Conservation (phyloP, 2,329 filamentous ascomycete genomes). For the Aspergillus unguis region DNA sequence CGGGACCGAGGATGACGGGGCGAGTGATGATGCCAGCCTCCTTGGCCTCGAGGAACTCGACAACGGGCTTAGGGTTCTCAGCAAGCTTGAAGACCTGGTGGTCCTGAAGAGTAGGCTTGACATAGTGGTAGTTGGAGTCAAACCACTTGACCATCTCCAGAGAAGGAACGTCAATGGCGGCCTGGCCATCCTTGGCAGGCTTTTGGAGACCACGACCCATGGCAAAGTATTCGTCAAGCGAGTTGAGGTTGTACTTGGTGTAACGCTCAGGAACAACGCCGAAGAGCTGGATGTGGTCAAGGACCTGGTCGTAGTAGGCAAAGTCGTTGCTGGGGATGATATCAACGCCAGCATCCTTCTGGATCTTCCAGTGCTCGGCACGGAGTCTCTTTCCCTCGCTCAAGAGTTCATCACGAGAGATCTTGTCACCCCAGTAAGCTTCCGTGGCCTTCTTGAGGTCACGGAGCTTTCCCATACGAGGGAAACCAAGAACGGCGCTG, state of each 20-base stretch:
- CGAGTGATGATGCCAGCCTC: constrained; percentile 89
- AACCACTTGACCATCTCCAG: constrained; percentile 99
- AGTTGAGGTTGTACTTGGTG: constrained; percentile 80
- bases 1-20: constrained; percentile 90
- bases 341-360: constrained; percentile 96
- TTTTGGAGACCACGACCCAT: constrained; percentile 99
- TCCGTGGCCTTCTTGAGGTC: constrained; percentile 99
- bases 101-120: constrained; percentile 97
- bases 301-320: constrained; percentile 95
- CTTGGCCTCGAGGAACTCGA: constrained; percentile 96
- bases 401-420: constrained; percentile 85
- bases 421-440: constrained; percentile 94
- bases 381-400: constrained; percentile 95
- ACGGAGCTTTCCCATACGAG: constrained; percentile 96
- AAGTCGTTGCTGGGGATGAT: constrained; percentile 99
- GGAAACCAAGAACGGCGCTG: constrained; percentile 88
- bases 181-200: constrained; percentile 54
- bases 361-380: constrained; percentile 98
- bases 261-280: constrained; percentile 91
- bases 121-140: constrained; percentile 99
- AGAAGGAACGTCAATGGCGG: constrained; percentile 77
- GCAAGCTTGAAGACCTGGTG: constrained; percentile 92
- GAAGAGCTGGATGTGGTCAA: constrained; percentile 97
- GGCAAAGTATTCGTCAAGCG: constrained; percentile 96
- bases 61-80: constrained; percentile 85